Evolutionary conservation across 2,329 filamentous ascomycete species (phyloP).

Genomic region (Pyrenochaeta sp.): DNA sequence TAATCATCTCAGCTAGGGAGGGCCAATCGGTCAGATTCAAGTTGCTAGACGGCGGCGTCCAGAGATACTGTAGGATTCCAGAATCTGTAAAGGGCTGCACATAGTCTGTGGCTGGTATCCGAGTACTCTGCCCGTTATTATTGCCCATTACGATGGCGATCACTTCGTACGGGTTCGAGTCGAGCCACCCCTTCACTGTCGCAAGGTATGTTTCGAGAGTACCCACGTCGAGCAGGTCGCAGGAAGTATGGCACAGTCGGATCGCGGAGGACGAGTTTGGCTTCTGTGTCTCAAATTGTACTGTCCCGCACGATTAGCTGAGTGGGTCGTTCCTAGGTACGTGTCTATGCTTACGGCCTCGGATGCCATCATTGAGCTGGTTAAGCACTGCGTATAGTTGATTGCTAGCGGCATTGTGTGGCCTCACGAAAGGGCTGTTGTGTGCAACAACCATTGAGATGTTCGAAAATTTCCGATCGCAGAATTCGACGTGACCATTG

Average conservation of each 20-base stretch:
- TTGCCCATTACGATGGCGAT: slow-evolving; percentile 89
- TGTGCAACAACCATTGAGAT: slow-evolving; percentile 48
- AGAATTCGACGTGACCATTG: slow-evolving; percentile 48
- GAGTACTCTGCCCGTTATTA: slow-evolving; percentile 59
- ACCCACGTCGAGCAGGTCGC: slow-evolving; percentile 82
- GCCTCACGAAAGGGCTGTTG: slow-evolving; percentile 44
- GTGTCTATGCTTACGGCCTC: slow-evolving; percentile 37
- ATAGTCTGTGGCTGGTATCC: slow-evolving; percentile 71
- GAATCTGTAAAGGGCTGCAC: slow-evolving; percentile 73
- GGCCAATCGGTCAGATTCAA: slow-evolving; percentile 84
- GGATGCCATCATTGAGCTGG: slow-evolving; percentile 47
- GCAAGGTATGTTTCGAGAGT: slow-evolving; percentile 77
- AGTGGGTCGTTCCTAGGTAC: not conserved
- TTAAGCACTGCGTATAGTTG: slow-evolving; percentile 36
- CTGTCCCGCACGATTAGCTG: slow-evolving; percentile 41
- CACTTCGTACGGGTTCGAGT: slow-evolving; percentile 81
- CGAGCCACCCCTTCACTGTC: slow-evolving; percentile 76
- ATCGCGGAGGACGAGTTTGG: slow-evolving; percentile 65
- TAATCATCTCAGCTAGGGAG: slow-evolving; percentile 70
- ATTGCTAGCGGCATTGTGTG: slow-evolving; percentile 45
- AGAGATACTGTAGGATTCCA: slow-evolving; percentile 77
- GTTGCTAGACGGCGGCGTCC: slow-evolving; percentile 73
- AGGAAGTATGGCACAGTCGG: slow-evolving; percentile 82
- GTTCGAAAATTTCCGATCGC: slow-evolving; percentile 43
- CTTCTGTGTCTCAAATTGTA: slow-evolving; percentile 68